These are phyloP conservation scores for Backusella westeae DNA, from an alignment of 192 early-diverging fungal genomes.

Conservation along the genomic window DNA sequence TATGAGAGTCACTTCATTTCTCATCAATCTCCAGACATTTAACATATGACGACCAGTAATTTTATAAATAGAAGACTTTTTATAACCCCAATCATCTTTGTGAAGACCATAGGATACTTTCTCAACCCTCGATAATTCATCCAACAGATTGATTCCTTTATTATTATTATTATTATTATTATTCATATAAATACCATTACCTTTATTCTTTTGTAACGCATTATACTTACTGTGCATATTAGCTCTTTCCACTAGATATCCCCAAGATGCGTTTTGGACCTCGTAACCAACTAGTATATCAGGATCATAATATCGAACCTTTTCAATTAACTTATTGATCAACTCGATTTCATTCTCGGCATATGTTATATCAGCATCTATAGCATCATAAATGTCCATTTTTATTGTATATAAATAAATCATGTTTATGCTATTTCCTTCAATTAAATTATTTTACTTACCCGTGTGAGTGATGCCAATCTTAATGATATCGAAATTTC, in stretches of 20 bases:
- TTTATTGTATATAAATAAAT: slow-evolving; percentile 2
- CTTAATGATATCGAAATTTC: slow-evolving; percentile 27
- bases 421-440: not conserved
- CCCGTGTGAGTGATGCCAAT: slow-evolving; percentile 20
- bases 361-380: slow-evolving; percentile 39
- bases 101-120: not conserved
- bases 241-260: slow-evolving; percentile 63
- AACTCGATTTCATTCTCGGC: slow-evolving; percentile 57
- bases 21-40: slow-evolving; percentile 88
- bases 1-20: slow-evolving; percentile 70
- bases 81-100: slow-evolving; percentile 53
- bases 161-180: not conserved
- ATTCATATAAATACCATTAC: not conserved
- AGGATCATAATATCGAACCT: slow-evolving; percentile 67
- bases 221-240: slow-evolving; percentile 23
- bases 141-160: slow-evolving; percentile 26
- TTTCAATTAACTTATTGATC: slow-evolving; percentile 52
- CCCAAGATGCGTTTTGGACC: slow-evolving; percentile 84
- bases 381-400: not conserved
- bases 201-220: not conserved
- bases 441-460: not conserved
- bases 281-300: slow-evolving; percentile 91
- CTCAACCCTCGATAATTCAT: slow-evolving; percentile 25
- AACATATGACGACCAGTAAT: slow-evolving; percentile 77
- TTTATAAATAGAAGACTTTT: slow-evolving; percentile 62